Evolutionary conservation across 2,329 filamentous ascomycete genomes (phyloP), one percentile per base, ranked within the genome.

Genomic region (Ambrosiella cleistominuta): DNA sequence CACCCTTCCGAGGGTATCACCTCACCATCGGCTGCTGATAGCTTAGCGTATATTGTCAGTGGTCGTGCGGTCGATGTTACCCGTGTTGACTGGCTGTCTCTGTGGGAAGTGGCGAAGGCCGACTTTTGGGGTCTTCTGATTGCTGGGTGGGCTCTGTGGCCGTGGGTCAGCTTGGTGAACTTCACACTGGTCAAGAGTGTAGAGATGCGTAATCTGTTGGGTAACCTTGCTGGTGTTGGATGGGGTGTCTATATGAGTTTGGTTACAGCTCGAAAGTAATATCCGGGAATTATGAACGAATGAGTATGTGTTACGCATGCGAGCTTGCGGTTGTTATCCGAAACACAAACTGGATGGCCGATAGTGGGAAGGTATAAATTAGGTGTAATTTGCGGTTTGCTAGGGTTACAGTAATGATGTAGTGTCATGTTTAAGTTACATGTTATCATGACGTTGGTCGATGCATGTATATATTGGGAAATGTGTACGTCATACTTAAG

Each of bases 241-340:
- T 91, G 86, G 86, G 82, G 83, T 0, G 74, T 89, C 47, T 90
- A 86, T 67, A 72, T 90, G 70, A 88, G 84, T 66, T 70, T 89
- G 65, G 69, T 80, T n/a, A 56, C 59, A 12, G 59, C 59, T 37
- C 27, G 45, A 49, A 17, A 27, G 45, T 13, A 17, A 39, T 15
- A 49, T 13, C n/a, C 13, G 9, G 0, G 8, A 19, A 49, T 12
- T 12, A 2, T n/a, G 17, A 15, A 15, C 4, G 17, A 12, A 11
- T 19, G 2, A 38, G 11, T 9, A 39, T 35, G 17, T 11, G 12
- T 27, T 17, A 55, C 44, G 13, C 9, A 13, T 17, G 38, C 6
- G 27, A 15, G 36, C 17, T 51, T 51, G 27, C 27, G 4, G 27
- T 27, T 27, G 27, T 27, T 27, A 5, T 27, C 27, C 27, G 27